Base-by-base conservation (phyloP, 495 filamentous ascomycete genomes). In the Penicillium maclennaniae region DNA sequence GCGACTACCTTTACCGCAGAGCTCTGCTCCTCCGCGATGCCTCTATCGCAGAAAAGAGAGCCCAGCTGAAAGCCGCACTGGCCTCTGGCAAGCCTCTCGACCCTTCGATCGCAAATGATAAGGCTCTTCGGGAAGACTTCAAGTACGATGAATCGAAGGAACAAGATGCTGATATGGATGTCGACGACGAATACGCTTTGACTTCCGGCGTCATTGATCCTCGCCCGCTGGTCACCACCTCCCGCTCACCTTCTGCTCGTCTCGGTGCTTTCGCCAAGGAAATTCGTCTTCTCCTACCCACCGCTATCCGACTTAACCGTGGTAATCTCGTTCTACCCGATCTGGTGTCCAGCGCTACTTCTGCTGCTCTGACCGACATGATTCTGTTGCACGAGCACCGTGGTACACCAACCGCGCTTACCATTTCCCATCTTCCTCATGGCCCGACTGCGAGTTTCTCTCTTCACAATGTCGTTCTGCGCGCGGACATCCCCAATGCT, bases 111-210 rank as follows among this genome's bases (percentile, higher is more conserved):
- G 93, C 91, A 46, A 87, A 96, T 62, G 95, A 99, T 67, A 91
- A 87, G 68, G 62, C 80, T 25, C 76, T 97, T 10, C 87, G 92
- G 4, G 82, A 87, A 58, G 90, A 97, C 66, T 97, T 87, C 76
- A 92, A 92, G 62, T 99, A 89, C 66, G 93, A 99, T 63, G 92
- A 95, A 66, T 87, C 88, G 6, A 87, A 73, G 36, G 63, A 68
- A 15, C 58, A 70, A 42, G 67, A 75, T 44, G 41, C 58, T 19
- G 69, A 71, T 9, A 66, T 91, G 40, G 87, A 89, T 56, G 74
- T 99, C n/a, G 93, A 99, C 68, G 93, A 99, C 65, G 93, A 99
- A 78, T 96, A 96, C 67, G 81, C 86, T 14, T 82, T 90, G 50
- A 83, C 93, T 3, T 90, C 85, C 36, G 91, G 91, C 21, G 80